Evolutionary conservation across 2,329 filamentous ascomycete species (phyloP).

Genomic region (Apiospora sp.): DNA sequence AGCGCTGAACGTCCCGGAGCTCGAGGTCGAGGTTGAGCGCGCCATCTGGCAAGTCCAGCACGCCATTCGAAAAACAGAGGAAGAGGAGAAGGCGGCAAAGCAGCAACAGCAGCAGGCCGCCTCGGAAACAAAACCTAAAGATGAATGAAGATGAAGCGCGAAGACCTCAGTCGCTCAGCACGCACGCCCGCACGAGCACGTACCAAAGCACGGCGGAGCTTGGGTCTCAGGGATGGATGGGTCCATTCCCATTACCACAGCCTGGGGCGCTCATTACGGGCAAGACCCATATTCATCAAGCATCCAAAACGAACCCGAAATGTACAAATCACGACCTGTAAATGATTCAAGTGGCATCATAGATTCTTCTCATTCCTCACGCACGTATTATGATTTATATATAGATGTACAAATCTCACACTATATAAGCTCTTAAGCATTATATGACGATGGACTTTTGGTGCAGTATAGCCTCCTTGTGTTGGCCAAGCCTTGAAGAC

Average conservation of each 20-base stretch:
- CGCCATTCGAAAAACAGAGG: slow-evolving; percentile 49
- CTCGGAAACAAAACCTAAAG: slow-evolving; percentile 23
- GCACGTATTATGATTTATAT: slow-evolving; percentile 8
- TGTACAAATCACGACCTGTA: slow-evolving; percentile 9
- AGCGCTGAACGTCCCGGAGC: slow-evolving; percentile 71
- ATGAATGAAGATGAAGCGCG: slow-evolving; percentile 17
- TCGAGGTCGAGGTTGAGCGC: slow-evolving; percentile 76
- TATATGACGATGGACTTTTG: too few species aligned
- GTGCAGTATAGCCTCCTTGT: neutral
- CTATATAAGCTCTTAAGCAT: neutral
- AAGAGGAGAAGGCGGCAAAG: slow-evolving; percentile 33
- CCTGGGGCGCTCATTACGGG: neutral
- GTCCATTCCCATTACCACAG: neutral
- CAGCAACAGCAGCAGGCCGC: slow-evolving; percentile 27
- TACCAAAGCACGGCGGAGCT: neutral
- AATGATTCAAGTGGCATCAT: slow-evolving; percentile 13
- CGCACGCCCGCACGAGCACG: neutral
- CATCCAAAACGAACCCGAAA: neutral
- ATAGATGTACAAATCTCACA: neutral
- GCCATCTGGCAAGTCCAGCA: slow-evolving; percentile 77
- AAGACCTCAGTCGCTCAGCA: neutral
- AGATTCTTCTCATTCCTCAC: neutral
- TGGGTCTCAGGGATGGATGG: neutral
- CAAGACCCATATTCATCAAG: neutral
- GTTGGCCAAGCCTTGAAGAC: neutral